Evolutionary conservation across 2,329 filamentous ascomycete genomes (phyloP), one percentile per base, ranked within the genome.

Genomic region (Bipolaris oryzae): DNA sequence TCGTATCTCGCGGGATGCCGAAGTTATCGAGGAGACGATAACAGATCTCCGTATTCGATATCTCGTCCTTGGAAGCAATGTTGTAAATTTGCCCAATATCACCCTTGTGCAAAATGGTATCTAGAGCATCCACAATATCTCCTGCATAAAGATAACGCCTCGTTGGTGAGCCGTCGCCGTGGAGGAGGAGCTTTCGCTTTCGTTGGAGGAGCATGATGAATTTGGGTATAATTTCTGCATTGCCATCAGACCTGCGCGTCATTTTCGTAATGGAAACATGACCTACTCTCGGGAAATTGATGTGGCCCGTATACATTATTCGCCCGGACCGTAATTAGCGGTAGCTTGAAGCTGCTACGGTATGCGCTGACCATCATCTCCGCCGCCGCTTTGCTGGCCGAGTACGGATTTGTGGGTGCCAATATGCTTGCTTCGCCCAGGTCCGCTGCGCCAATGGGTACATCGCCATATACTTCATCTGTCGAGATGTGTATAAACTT

Each of bases 341-440:
- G 90, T 11, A 95, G 81, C 74, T 89, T 89, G 81, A 92, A 93
- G 75, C 88, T 91, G 78, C 90, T 92, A 72, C 88, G 84, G 74
- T 93, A 95, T n/a, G 90, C 91, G 74, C 89, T 87, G n/a, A 94
- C 89, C 69, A 91, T 82, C 89, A 92, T 92, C 78, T 93, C 90
- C 5, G 90, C 90, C 1, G 90, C 90, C 2, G 90, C 90, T 76
- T 93, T 93, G 77, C 87, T 89, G 18, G 90, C 90, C 9, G 89
- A 87, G 66, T 93, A 93, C 9, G 91, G 91, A 69, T 94, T 95
- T 18, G 90, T 93, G 0, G 91, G 91, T 1, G 87, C 87, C 33
- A 94, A 81, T 63, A 90, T 86, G 76, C 89, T 90, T 15, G 86
- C 85, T 77, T 93, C 90, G 39, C 88, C 79, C 62, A 91, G 76